Base-by-base conservation (phyloP, 495 filamentous ascomycete genomes). In the Peziza echinospora region DNA sequence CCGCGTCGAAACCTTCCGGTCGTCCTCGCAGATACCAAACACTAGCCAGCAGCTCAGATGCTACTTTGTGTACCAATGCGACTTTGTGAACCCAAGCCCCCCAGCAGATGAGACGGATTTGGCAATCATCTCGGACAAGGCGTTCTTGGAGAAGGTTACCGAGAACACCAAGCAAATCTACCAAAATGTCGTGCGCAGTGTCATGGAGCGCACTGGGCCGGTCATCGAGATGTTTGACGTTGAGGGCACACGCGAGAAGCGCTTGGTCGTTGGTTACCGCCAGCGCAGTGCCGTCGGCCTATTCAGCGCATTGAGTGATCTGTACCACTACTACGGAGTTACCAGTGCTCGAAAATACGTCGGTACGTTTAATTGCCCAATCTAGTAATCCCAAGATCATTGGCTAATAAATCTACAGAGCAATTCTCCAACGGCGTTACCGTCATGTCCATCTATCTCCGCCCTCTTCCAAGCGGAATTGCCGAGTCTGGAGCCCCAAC, bases 201-300 rank as follows among this genome's bases (percentile, higher is more conserved):
- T 82, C 10, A 83, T 92, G 51, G 64, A 64, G 45, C 66, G 89
- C 30, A 84, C 78, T 21, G 89, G 89, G 1, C 89, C 89, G 2
- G 91, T 97, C 50, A 96, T 97, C 52, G 87, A 96, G 63, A 83
- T 93, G 62, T 96, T 84, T 59, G 91, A 96, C 60, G 85, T 97
- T 45, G 83, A 94, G 55, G 78, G 74, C 45, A 81, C 78, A 39
- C 72, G 77, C 43, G 91, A 96, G 67, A 93, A 91, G 71, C 65
- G 89, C 53, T 67, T 97, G 48, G 85, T 97, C 48, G 75, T 96
- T 57, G 91, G 84, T 26, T 94, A 93, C 67, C 83, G 84, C 41
- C 80, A 86, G 51, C 76, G 86, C 43, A 93, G 87, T 7, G 91
- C 89, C 21, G 72, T 85, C 63, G 91, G 89, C 30, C 65, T 97